These are phyloP conservation scores for Gymnopilus dilepis DNA, from an alignment of 768 basidiomycete genomes.

Conservation along the genomic window DNA sequence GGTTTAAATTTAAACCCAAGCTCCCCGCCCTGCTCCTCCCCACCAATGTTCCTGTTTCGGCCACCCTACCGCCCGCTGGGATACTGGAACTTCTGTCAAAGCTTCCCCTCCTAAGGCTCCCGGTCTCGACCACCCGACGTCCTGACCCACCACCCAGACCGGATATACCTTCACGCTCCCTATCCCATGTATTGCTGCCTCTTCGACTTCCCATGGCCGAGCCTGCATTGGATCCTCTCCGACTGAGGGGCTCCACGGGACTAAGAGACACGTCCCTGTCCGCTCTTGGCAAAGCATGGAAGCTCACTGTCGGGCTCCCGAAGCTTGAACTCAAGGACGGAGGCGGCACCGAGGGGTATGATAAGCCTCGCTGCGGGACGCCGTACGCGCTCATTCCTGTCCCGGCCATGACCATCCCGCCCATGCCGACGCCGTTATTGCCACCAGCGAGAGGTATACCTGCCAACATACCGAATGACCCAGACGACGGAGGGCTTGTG, in stretches of 20 bases:
- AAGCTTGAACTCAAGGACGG: constrained; percentile 82
- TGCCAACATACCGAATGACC: constrained; percentile 43
- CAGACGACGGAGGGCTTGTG: constrained; percentile 77
- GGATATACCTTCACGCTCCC: constrained; percentile 38
- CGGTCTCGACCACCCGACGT: constrained; percentile 66
- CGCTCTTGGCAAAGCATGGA: constrained; percentile 11
- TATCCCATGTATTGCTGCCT: constrained; percentile 39
- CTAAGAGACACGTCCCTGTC: constrained; percentile 51
- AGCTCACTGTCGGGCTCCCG: constrained; percentile 66
- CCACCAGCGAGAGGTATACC: constrained; percentile 24
- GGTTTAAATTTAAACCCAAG: constrained; percentile 37
- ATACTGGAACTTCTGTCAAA: constrained; percentile 54
- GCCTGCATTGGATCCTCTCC: constrained; percentile 51
- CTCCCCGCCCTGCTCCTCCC: constrained; percentile 52
- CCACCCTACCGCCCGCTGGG: constrained; percentile 52
- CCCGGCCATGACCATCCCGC: constrained; percentile 14
- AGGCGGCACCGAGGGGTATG: constrained; percentile 85
- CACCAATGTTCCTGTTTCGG: constrained; percentile 58
- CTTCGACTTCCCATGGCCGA: constrained; percentile 27
- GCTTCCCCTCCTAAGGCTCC: constrained; percentile 43
- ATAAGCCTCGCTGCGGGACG: constrained; percentile 45
- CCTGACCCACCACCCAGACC: constrained; percentile 38
- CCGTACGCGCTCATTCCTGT: constrained; percentile 16
- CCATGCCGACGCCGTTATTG: constrained; percentile 15
- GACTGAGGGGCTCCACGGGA: constrained; percentile 58